A percentile compares a stretch with the other conserved stretches of the same genome.
Evolutionary conservation across 192 early-diverging fungal genomes (phyloP).

Genomic region (Coemansia sp.): DNA sequence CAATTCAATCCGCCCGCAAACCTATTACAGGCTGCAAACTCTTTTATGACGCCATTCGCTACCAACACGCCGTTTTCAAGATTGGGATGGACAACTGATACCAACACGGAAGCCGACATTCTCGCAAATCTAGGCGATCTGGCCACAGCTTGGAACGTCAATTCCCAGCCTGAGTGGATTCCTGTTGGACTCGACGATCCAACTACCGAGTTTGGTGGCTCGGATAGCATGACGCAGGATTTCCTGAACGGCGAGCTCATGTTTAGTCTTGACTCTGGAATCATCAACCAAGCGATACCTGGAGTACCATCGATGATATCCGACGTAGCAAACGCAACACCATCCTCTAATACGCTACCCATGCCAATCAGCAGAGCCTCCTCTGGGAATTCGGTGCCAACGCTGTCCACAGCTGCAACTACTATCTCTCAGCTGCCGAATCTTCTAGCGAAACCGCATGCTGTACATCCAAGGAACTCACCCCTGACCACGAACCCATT

Average conservation of each 20-base stretch:
- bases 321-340: slow-evolving; percentile 4
- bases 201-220: background rate
- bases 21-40: slow-evolving; percentile 39
- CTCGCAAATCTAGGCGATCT: slow-evolving; percentile 44
- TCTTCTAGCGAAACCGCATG: background rate
- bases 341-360: background rate
- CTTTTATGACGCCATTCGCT: slow-evolving; percentile 43
- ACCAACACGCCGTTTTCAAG: slow-evolving; percentile 10
- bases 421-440: background rate
- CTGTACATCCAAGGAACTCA: background rate
- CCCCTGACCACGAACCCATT: slow-evolving; percentile 1
- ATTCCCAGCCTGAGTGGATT: slow-evolving; percentile 25
- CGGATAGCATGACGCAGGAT: slow-evolving; percentile 13
- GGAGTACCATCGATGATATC: slow-evolving; percentile 1
- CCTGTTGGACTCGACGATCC: slow-evolving; percentile 26
- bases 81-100: slow-evolving; percentile 23
- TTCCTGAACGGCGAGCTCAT: slow-evolving; percentile 37
- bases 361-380: background rate
- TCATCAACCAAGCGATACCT: background rate
- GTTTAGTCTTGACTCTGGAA: slow-evolving; percentile 16
- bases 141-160: slow-evolving; percentile 13
- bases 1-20: slow-evolving; percentile 29
- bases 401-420: slow-evolving; percentile 10
- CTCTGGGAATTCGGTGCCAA: background rate
- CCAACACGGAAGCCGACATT: slow-evolving; percentile 44